phyloP scores from a whole-genome alignment of 305 asterid genomes.

The Solanum hybrid region DNA sequence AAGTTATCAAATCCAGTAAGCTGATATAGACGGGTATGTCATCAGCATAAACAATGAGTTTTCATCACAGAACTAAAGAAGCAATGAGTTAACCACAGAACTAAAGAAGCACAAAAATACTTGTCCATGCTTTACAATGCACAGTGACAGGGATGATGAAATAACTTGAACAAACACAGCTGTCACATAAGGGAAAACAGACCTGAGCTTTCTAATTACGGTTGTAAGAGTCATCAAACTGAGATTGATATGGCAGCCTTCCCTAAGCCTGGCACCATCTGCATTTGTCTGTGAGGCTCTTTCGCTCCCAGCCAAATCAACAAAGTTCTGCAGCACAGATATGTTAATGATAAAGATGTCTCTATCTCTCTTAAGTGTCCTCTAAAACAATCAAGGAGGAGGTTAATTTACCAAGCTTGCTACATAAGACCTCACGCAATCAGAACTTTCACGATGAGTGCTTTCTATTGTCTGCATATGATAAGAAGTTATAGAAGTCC shows the following conservation, averaged over 20 bases:
- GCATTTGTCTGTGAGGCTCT: conserved; percentile 94
- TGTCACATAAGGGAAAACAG: background rate
- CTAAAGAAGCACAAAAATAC: background rate
- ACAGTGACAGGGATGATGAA: background rate
- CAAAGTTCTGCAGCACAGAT: conserved; percentile 65
- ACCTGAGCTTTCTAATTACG: conserved; percentile 94
- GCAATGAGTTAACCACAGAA: background rate
- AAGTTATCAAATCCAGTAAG: background rate
- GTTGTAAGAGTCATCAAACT: conserved; percentile 98
- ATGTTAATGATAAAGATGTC: background rate
- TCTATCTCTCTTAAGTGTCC: background rate
- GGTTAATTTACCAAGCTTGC: conserved; percentile 72
- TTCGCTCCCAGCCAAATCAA: conserved; percentile 96
- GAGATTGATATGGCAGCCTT: conserved; percentile 97
- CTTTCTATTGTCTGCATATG: conserved; percentile 85
- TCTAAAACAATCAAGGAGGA: background rate
- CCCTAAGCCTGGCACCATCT: conserved; percentile 87
- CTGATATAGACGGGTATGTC: background rate
- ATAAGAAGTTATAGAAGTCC: conserved; percentile 12
- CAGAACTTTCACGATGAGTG: conserved; percentile 86
- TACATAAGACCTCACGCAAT: conserved; percentile 83
- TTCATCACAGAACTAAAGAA: background rate
- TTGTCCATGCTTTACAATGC: background rate
- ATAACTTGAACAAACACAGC: background rate
- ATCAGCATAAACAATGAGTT: background rate